phyloP scores from a whole-genome alignment of 2,329 filamentous ascomycete species.

The Dactylonectria estremocensis region DNA sequence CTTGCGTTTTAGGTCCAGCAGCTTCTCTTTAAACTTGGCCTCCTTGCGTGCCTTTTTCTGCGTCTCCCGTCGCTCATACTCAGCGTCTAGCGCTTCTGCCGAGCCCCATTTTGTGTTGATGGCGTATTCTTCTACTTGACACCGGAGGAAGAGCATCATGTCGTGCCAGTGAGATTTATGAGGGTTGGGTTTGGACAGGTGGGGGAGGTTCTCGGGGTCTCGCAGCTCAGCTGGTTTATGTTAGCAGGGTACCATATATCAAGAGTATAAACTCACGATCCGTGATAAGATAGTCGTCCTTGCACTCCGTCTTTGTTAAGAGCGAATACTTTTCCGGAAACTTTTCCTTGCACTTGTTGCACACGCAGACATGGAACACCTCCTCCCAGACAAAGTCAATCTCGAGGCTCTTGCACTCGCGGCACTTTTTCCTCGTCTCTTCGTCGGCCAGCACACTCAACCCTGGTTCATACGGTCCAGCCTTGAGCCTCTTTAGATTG shows the following conservation, averaged over 20 bases:
- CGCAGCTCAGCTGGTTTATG: conserved; percentile 81
- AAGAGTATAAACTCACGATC: conserved; percentile 74
- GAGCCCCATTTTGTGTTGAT: conserved; percentile 93
- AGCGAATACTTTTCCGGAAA: conserved; percentile 93
- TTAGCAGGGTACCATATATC: conserved; percentile 25
- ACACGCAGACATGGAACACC: conserved; percentile 82
- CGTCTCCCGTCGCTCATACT: conserved; percentile 84
- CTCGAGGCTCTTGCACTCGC: conserved; percentile 86
- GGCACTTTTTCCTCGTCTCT: conserved; percentile 79
- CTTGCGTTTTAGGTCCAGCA: conserved; percentile 92
- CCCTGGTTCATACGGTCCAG: conserved; percentile 90
- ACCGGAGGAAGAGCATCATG: conserved; percentile 98
- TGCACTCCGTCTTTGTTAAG: conserved; percentile 96
- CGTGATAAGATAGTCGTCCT: conserved; percentile 94
- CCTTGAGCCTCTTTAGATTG: conserved; percentile 79
- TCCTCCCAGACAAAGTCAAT: conserved; percentile 98
- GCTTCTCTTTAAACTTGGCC: conserved; percentile 90
- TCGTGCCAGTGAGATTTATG: conserved; percentile 98
- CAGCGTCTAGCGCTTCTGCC: conserved; percentile 85
- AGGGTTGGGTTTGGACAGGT: conserved; percentile 91
- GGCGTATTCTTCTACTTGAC: conserved; percentile 95
- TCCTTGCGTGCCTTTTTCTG: conserved; percentile 91
- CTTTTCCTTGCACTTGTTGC: conserved; percentile 89
- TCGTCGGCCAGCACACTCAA: conserved; percentile 80
- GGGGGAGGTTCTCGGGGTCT: conserved; percentile 88